phyloP scores from a whole-genome alignment of 108 stramenopile genomes.

The Pseudonitzschia pungens region DNA sequence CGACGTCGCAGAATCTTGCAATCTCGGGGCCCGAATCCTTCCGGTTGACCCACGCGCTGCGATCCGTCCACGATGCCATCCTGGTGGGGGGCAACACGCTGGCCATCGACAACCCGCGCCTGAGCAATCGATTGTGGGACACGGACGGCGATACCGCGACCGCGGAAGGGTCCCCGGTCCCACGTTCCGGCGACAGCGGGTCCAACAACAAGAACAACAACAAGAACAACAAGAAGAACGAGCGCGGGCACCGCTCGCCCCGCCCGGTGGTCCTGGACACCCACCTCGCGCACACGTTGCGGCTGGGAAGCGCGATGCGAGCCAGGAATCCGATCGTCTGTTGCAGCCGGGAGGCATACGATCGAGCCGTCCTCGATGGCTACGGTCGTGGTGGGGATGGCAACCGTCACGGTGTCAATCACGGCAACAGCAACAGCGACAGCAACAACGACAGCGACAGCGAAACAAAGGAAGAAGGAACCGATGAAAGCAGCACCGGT shows the following conservation, averaged over 20 bases:
- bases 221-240: not conserved
- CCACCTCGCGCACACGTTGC: constrained; percentile 36
- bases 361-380: not conserved
- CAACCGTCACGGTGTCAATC: too few species aligned
- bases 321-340: constrained; percentile 39
- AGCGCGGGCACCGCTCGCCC: constrained; percentile 40
- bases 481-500: not conserved
- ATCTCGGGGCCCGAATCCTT: constrained; percentile 63
- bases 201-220: too few species aligned
- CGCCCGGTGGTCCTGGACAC: constrained; percentile 74
- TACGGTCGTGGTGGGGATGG: too few species aligned
- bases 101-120: constrained; percentile 63
- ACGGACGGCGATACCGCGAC: not conserved
- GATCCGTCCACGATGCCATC: constrained; percentile 78
- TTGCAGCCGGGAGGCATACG: constrained; percentile 39
- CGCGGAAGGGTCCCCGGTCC: too few species aligned
- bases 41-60: constrained; percentile 65
- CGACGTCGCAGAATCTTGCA: constrained; percentile 49
- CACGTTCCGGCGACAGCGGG: not conserved
- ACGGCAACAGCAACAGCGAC: too few species aligned
- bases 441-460: too few species aligned
- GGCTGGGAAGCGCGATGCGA: constrained; percentile 10
- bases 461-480: not conserved
- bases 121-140: constrained; percentile 68
- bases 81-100: constrained; percentile 76